These are phyloP conservation scores for Barnettozyma pratensis DNA, from an alignment of 805 yeast species.

Conservation along the genomic window DNA sequence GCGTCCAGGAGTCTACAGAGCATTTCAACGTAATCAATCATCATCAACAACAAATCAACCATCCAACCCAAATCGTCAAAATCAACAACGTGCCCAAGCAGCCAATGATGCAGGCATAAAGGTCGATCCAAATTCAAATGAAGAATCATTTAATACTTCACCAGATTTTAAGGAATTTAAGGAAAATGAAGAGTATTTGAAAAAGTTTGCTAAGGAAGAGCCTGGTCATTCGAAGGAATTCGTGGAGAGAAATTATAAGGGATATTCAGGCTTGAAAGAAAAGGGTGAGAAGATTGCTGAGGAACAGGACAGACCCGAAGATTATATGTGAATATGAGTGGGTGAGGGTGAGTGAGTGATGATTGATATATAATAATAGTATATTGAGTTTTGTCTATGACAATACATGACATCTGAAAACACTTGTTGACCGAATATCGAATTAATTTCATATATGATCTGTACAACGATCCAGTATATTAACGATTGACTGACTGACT, in stretches of 20 bases:
- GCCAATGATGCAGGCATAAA: background rate
- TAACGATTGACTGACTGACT: background rate
- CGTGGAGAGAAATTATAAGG: slow-evolving; percentile 6
- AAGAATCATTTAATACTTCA: background rate
- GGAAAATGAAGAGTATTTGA: background rate
- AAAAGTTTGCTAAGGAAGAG: background rate
- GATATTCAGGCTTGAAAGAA: slow-evolving; percentile 17
- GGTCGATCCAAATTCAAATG: background rate
- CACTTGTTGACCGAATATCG: no score
- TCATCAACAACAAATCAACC: background rate
- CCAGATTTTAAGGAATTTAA: background rate
- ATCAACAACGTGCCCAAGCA: background rate
- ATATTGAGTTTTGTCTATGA: no score
- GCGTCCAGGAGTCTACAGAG: background rate
- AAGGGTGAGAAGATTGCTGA: slow-evolving; percentile 19
- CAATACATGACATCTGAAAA: no score
- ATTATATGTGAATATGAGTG: slow-evolving; percentile 16
- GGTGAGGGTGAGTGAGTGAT: no score
- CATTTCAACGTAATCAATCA: background rate
- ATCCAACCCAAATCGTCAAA: background rate
- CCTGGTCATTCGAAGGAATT: background rate
- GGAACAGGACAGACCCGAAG: slow-evolving; percentile 24
- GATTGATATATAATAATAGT: no score
- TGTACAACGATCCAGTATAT: no score
- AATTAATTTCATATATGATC: no score